Evolutionary conservation across 345 rosid genomes (phyloP).

Genomic region (Ricinus communis): DNA sequence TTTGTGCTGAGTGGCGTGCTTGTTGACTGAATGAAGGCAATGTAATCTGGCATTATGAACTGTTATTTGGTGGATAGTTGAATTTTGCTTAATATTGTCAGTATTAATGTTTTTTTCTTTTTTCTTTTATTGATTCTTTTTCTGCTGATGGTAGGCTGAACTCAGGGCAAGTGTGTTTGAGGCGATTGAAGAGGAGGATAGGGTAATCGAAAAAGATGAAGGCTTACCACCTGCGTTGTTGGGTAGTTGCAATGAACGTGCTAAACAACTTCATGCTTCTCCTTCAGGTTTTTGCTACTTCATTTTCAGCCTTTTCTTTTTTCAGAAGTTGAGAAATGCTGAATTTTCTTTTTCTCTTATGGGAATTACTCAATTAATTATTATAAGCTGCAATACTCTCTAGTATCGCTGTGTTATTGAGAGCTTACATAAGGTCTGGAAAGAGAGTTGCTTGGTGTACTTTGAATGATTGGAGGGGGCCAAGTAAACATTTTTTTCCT

Average conservation of each 20-base stretch:
- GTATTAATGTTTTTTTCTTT: not conserved
- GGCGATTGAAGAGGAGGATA: constrained; percentile 97
- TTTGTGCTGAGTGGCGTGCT: not conserved
- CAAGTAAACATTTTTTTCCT: not conserved
- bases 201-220: constrained; percentile 68
- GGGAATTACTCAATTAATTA: not conserved
- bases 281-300: constrained; percentile 66
- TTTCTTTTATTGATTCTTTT: constrained; percentile 9
- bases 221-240: constrained; percentile 83
- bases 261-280: constrained; percentile 87
- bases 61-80: not conserved
- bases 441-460: not conserved
- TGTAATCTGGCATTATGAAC: not conserved
- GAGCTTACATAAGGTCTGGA: not conserved
- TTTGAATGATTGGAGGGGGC: not conserved
- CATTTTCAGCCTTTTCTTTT: constrained; percentile 4
- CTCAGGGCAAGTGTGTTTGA: constrained; percentile 95
- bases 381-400: not conserved
- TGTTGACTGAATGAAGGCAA: constrained; percentile 5
- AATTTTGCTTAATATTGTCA: not conserved
- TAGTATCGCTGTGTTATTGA: not conserved
- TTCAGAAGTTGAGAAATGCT: not conserved
- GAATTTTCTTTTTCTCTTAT: not conserved
- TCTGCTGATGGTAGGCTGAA: constrained; percentile 95
- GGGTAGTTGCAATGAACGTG: constrained; percentile 95